Evolutionary conservation across 257 asterid genomes (phyloP), one percentile per base, ranked within the genome.

Genomic region (Solanum habrochaites): DNA sequence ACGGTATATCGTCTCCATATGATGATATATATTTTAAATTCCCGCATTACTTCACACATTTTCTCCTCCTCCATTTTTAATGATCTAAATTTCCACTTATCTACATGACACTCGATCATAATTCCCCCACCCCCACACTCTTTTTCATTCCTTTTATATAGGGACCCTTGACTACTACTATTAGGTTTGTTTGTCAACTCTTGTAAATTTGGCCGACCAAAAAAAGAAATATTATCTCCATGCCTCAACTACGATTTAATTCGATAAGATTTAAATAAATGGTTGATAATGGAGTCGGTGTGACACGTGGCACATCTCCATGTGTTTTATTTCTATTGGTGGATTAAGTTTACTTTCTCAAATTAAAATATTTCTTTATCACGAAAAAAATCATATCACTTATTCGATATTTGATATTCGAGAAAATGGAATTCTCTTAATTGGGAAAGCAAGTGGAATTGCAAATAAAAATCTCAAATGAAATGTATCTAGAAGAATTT

Each of bases 151-250:
- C 27, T 8, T 21, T 58, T 58, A 58, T 58, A 58, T 58, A 9
- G 27, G 67, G 67, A 21, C 67, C 67, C 27, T 58, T 58, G 27
- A 60, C 29, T 60, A 60, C 29, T 60, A 27, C 29, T 67, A 37
- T 73, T 31, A 37, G 27, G 14, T 23, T 73, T 73, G 11, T 73
- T 73, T 13, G 81, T 37, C 52, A 73, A 73, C 49, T 73, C 81
- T 72, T 27, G 35, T 12, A 75, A 75, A 43, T 77, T 77, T 42
- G 39, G 83, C 62, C 58, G 62, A 77, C 83, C 83, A 77, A 77
- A 1, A 78, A 78, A n/a, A 15, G 11, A 45, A 25, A 3, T 39
- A 39, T 77, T 45, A 45, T 45, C 66, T 75, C 32, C 20, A 74
- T 21, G 16, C 42, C 11, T 2, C 10, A 43, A 15, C 25, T 8